Conservation (phyloP, 1,284 basidiomycete species). For the Phylloboletellus chloephorus region DNA sequence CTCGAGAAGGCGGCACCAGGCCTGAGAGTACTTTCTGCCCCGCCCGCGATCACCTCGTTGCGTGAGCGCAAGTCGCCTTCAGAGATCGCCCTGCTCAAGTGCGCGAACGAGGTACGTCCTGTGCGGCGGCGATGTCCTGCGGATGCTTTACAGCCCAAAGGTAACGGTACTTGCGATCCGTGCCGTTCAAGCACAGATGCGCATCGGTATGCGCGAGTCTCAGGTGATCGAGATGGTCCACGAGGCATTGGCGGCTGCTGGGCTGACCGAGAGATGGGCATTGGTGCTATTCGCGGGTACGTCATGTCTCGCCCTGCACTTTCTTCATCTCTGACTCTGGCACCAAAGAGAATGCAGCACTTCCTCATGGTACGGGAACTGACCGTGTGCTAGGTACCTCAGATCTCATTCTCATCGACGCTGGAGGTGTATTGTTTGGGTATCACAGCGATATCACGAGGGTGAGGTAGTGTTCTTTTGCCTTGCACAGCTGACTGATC, state of each 20-base stretch:
- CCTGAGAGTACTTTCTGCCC: conserved; percentile 42
- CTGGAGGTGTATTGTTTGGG: conserved; percentile 64
- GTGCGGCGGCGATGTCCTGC: conserved; percentile 2
- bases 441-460: conserved; percentile 77
- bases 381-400: conserved; percentile 51
- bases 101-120: conserved; percentile 67
- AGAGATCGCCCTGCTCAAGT: conserved; percentile 70
- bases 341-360: conserved; percentile 69
- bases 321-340: conserved; percentile 8
- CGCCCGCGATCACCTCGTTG: conserved; percentile 50
- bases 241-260: conserved; percentile 50
- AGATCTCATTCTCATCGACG: conserved; percentile 79
- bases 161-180: conserved; percentile 72
- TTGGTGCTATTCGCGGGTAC: conserved; percentile 76
- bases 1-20: conserved; percentile 43
- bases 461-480: conserved; percentile 37
- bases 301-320: conserved; percentile 17
- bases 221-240: conserved; percentile 54
- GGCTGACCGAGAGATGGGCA: conserved; percentile 53
- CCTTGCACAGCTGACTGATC: conserved; percentile 1
- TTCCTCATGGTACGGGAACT: conserved; percentile 77
- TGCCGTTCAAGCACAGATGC: conserved; percentile 55
- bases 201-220: conserved; percentile 73
- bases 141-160: conserved; percentile 35
- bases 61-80: conserved; percentile 70